Conservation (phyloP, 1,284 basidiomycete species). For the Neolentinus lepideus region DNA sequence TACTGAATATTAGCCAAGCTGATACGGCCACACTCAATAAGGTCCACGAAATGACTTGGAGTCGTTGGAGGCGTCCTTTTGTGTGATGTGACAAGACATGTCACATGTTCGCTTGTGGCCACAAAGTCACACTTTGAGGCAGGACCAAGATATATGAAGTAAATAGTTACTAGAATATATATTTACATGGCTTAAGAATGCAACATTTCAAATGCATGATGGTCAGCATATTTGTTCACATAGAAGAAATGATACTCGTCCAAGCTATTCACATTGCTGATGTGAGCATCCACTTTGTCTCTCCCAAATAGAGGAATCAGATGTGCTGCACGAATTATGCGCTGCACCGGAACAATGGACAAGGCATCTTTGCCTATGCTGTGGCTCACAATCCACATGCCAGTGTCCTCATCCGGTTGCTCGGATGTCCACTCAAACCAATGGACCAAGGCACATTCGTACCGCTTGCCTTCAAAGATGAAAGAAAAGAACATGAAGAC, state of each 20-base stretch:
- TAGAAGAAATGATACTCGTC: conserved; percentile 6
- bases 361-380: neutral
- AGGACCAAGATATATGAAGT: no score
- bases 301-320: conserved; percentile 9
- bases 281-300: neutral
- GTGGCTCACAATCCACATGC: conserved; percentile 13
- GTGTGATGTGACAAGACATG: no score
- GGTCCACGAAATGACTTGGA: no score
- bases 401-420: conserved; percentile 8
- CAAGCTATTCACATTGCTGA: conserved; percentile 1
- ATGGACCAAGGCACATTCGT: conserved; percentile 10
- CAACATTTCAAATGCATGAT: conserved; percentile 7
- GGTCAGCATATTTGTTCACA: conserved; percentile 10
- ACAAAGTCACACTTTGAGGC: no score
- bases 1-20: no score
- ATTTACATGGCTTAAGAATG: no score
- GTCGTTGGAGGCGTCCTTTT: no score
- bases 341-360: conserved; percentile 1
- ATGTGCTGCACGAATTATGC: conserved; percentile 7
- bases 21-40: no score
- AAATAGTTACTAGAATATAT: no score
- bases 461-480: neutral
- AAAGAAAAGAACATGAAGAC: conserved; percentile 11
- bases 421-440: conserved; percentile 12
- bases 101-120: no score